These are phyloP conservation scores for Globisporangium acanthophoron DNA, from an alignment of 352 stramenopile species.

Conservation along the genomic window DNA sequence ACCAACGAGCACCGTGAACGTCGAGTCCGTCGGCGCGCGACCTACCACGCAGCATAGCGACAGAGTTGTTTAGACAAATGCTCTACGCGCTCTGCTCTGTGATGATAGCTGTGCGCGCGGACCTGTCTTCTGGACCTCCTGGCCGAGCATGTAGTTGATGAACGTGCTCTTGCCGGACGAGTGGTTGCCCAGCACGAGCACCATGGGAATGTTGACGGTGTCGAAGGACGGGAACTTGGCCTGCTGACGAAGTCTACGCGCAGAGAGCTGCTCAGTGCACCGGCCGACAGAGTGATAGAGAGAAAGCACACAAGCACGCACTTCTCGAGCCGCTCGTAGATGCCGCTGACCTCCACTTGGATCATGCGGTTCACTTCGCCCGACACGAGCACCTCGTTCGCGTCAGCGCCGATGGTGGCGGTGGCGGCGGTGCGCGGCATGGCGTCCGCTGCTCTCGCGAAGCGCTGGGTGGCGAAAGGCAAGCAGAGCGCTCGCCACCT, in stretches of 20 bases:
- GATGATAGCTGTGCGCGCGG: background rate
- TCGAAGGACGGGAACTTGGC: slow-evolving; percentile 78
- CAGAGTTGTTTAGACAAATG: background rate
- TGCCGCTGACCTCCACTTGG: slow-evolving; percentile 56
- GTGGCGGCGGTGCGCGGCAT: slow-evolving; percentile 2
- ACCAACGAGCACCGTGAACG: slow-evolving; percentile 76
- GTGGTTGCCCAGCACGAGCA: slow-evolving; percentile 83
- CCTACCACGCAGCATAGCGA: slow-evolving; percentile 4
- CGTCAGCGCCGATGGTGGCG: slow-evolving; percentile 1
- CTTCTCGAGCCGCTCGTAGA: slow-evolving; percentile 67
- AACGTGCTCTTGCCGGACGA: slow-evolving; percentile 85
- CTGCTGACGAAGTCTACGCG: slow-evolving; percentile 42
- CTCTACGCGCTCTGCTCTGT: background rate
- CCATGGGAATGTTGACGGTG: slow-evolving; percentile 75
- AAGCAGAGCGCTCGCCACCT: too few species aligned
- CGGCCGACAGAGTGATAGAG: background rate
- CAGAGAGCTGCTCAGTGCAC: background rate
- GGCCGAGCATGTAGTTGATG: slow-evolving; percentile 85
- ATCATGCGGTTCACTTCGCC: slow-evolving; percentile 86
- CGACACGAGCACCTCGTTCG: slow-evolving; percentile 33
- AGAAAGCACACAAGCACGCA: slow-evolving; percentile 9
- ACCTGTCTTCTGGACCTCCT: slow-evolving; percentile 80
- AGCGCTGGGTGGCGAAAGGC: background rate
- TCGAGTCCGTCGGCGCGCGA: slow-evolving; percentile 75
- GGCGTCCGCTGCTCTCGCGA: background rate